These are phyloP conservation scores for Mycosphaerella arachidis DNA, from an alignment of 2,329 filamentous ascomycete genomes.

Conservation along the genomic window DNA sequence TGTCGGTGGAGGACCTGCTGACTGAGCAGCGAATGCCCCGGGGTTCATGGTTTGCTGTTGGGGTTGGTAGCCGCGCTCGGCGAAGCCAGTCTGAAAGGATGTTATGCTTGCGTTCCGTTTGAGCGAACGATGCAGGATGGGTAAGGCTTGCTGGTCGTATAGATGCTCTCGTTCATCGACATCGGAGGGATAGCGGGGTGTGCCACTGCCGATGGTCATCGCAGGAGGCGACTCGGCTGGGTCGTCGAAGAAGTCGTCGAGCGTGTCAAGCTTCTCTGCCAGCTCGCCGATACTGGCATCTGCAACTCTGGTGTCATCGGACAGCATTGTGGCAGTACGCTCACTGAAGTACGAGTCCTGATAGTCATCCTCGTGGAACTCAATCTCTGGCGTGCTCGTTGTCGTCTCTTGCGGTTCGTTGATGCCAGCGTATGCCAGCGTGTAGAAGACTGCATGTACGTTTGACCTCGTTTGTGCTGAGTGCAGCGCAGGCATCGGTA, in stretches of 20 bases:
- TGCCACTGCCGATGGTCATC: constrained; percentile 12
- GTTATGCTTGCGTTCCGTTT: constrained; percentile 65
- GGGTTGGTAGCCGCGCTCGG: constrained; percentile 59
- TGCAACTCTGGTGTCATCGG: constrained; percentile 65
- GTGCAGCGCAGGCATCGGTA: constrained; percentile 86
- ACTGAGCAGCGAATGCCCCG: constrained; percentile 47
- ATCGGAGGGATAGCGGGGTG: constrained; percentile 9
- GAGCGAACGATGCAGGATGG: constrained; percentile 79
- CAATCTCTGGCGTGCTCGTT: constrained; percentile 75
- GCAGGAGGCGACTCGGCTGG: constrained; percentile 16
- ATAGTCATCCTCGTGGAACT: constrained; percentile 88
- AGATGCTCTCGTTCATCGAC: constrained; percentile 64
- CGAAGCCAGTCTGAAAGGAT: constrained; percentile 84
- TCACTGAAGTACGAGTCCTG: constrained; percentile 69
- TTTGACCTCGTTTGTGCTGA: constrained; percentile 82
- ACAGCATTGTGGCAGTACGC: constrained; percentile 86
- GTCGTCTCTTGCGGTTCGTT: constrained; percentile 47
- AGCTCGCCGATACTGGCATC: constrained; percentile 77
- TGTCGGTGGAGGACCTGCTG: constrained; percentile 24
- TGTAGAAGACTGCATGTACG: constrained; percentile 94
- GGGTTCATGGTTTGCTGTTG: constrained; percentile 51
- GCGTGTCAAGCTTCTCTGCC: constrained; percentile 55
- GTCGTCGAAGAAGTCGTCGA: constrained; percentile 54
- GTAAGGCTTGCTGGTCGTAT: constrained; percentile 89
- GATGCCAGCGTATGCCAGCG: constrained; percentile 42